A percentile compares a stretch with the other conserved stretches of the same genome.
phyloP scores from a whole-genome alignment of 2,329 filamentous ascomycete genomes.

The Fusarium graminum region DNA sequence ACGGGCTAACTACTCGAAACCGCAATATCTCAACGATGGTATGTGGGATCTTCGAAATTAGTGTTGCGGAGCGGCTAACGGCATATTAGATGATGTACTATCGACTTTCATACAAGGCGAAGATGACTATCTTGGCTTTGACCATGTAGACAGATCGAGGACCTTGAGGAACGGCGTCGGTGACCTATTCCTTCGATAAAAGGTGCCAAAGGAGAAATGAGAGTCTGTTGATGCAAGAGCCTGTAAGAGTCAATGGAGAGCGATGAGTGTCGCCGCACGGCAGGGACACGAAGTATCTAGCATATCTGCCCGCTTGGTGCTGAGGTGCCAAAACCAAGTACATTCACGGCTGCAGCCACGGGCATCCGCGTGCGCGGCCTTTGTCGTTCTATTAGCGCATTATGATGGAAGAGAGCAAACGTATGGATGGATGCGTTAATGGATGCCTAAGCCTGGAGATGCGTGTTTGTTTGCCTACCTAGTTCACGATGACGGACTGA shows the following conservation, averaged over 20 bases:
- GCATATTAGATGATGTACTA: conserved; percentile 67
- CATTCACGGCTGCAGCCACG: conserved; percentile 17
- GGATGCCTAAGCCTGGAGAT: conserved; percentile 2
- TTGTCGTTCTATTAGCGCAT: conserved; percentile 15
- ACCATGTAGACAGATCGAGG: conserved; percentile 74
- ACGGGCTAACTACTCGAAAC: conserved; percentile 79
- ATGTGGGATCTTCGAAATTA: conserved; percentile 3
- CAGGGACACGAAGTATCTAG: conserved; percentile 29
- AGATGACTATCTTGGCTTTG: conserved; percentile 74
- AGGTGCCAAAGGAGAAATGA: conserved; percentile 8
- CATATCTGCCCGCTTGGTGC: conserved; percentile 26
- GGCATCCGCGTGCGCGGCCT: conserved; percentile 7
- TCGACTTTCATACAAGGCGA: conserved; percentile 65
- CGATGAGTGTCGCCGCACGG: conserved; percentile 14
- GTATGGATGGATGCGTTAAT: conserved; percentile 12
- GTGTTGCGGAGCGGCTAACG: conserved; percentile 39
- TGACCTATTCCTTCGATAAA: conserved; percentile 70
- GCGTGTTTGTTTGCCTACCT: conserved; percentile 7
- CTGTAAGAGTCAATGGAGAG: conserved; percentile 18
- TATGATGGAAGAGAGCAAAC: conserved; percentile 19
- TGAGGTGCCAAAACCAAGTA: conserved; percentile 15
- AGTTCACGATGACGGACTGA: conserved; percentile 18
- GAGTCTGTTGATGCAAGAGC: conserved; percentile 6
- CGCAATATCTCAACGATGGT: conserved; percentile 90
- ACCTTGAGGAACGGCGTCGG: conserved; percentile 70